Evolutionary conservation across 768 basidiomycete species (phyloP), one percentile per base, ranked within the genome.

Genomic region (Termitomyces sp.): DNA sequence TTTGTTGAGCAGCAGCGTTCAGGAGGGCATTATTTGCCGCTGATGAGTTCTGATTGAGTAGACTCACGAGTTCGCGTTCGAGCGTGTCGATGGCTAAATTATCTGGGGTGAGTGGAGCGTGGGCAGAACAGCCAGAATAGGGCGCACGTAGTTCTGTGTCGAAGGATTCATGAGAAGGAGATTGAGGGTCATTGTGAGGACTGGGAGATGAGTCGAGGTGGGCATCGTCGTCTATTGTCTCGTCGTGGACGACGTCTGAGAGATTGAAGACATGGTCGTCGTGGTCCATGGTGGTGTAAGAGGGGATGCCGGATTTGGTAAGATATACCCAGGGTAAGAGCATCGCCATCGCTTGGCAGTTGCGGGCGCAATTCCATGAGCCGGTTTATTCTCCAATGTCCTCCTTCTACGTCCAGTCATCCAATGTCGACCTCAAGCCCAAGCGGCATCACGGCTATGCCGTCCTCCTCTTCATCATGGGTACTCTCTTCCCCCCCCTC

Each of bases 401-500:
- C 45, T 69, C 66, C 24, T 47, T 28, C 53, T 68, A 76, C 68
- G 70, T 70, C 68, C 68, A 76, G 52, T 71, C 76, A 55, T 72
- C 71, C 51, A 88, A 88, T 66, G 71, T 82, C 51, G 82, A 85
- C 56, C 69, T 86, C 49, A 85, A 78, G 52, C 90, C 92, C 18
- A 84, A 79, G 68, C 79, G 79, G 43, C 80, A 92, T 67, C 93
- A 96, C 78, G 93, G 86, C 30, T 96, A 87, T 69, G 74, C 85
- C 14, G 84, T 89, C 57, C 40, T 94, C 11, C 79, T 98, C 35
- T 94, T 94, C 72, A 83, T 97, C 52, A 71, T 91, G 57, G 95
- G 94, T n/a, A 88, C 92, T 1, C 77, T 98, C 52, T 84, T 98
- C 57, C 94, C 94, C 9, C 94, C 94, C 30, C 79, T 98, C 30